Conservation (phyloP, 192 early-diverging fungal genomes). For the Coemansia asiatica region DNA sequence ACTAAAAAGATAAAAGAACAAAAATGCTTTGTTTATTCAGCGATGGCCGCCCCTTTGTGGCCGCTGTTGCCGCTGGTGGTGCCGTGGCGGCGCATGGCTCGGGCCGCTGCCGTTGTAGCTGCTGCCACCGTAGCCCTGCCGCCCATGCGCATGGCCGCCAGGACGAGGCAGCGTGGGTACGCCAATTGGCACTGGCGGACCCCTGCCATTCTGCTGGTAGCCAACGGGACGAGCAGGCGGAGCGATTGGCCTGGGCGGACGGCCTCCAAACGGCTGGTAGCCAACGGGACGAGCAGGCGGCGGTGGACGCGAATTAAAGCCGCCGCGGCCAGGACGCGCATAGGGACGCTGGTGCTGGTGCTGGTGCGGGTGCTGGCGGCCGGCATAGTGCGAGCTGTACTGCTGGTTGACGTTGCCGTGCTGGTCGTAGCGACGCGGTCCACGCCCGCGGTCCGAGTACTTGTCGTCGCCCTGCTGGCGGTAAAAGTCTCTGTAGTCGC, state of each 20-base stretch:
- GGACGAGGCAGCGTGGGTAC: background rate
- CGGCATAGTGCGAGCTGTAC: constrained; percentile 22
- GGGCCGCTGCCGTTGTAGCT: background rate
- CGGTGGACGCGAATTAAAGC: constrained; percentile 12
- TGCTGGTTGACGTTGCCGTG: constrained; percentile 38
- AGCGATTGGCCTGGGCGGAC: constrained; percentile 7
- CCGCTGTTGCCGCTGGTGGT: constrained; percentile 1
- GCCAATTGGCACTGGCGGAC: background rate
- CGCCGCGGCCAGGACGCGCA: background rate
- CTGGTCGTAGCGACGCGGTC: constrained; percentile 50
- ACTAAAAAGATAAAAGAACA: background rate
- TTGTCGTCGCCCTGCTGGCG: constrained; percentile 53
- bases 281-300: constrained; percentile 28
- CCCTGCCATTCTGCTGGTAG: constrained; percentile 1
- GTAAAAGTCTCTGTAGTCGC: constrained; percentile 47
- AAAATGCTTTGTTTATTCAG: background rate
- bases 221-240: background rate
- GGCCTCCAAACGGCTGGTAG: constrained; percentile 39
- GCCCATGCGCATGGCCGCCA: background rate
- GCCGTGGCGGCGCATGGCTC: background rate
- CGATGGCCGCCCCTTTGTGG: background rate
- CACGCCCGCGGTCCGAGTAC: constrained; percentile 43
- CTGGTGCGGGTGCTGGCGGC: constrained; percentile 3
- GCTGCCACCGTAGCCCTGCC: background rate
- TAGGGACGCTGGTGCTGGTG: constrained; percentile 7